Evolutionary conservation across 2,329 filamentous ascomycete genomes (phyloP), one percentile per base, ranked within the genome.

Genomic region (Exutisphaerella laricina): DNA sequence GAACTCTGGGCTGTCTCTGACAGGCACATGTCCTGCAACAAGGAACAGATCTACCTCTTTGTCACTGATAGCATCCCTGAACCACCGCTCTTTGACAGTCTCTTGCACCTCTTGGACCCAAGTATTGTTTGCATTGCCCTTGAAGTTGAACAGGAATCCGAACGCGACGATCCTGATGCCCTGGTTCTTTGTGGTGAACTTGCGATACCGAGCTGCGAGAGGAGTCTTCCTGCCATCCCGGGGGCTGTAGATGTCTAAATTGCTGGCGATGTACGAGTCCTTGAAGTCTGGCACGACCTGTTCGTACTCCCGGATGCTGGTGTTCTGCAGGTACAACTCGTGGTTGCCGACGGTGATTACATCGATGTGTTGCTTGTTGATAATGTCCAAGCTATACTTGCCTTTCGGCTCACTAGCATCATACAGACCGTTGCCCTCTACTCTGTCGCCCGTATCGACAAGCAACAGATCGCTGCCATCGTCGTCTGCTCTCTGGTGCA

Each of bases 131-230:
- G 84, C 84, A 63, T 95, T 95, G 13, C 82, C 81, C 1, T 78
- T 86, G 58, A 98, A 98, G 67, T 98, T 82, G 65, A 96, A 98
- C 3, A 98, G 70, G 65, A 98, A 97, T 2, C 92, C 92, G 63
- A 98, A 89, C 0, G 90, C 86, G 36, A 94, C 71, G 45, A 98
- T 79, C 12, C 84, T 78, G 46, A 95, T 80, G 4, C 84, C 85
- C 54, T 87, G 86, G 53, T 94, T 88, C 71, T 89, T 88, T 4
- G 92, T 98, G 43, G 78, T 88, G 66, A 98, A 95, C 60, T 87
- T 92, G 62, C 84, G 82, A 66, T 82, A 97, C 8, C 89, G 78
- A 55, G 80, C 82, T 5, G 88, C 88, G 56, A 96, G 77, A 1
- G 89, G 85, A 39, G 84, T 77, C 30, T 78, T 72, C 50, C 86